Conservation (phyloP, 208 protist genomes). For the Acanthamoeba healyi region DNA sequence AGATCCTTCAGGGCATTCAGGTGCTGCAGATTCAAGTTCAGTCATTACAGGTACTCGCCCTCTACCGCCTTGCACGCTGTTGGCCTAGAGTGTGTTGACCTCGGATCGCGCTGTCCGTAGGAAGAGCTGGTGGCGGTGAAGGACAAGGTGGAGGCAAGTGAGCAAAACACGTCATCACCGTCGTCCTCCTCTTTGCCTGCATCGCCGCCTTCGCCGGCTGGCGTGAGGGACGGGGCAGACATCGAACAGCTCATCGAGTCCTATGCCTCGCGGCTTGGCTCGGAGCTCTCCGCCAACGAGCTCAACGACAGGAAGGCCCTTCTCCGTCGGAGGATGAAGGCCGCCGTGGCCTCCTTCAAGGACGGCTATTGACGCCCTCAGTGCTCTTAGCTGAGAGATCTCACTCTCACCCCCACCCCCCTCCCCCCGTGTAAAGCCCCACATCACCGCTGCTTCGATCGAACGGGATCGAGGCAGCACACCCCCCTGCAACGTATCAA, state of each 20-base stretch:
- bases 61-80: neutral
- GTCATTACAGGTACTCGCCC: neutral
- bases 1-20: neutral
- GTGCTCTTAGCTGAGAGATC: no score
- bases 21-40: neutral
- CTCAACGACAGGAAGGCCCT: slow-evolving; percentile 8
- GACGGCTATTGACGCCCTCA: neutral
- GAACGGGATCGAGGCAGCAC: neutral
- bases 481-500: no score
- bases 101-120: neutral
- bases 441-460: neutral
- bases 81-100: no score
- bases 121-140: neutral
- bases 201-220: no score
- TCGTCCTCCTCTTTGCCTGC: neutral
- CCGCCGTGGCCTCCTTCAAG: slow-evolving; percentile 28
- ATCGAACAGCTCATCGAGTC: neutral
- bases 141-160: neutral
- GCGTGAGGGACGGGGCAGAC: neutral
- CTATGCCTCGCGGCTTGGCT: neutral
- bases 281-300: neutral
- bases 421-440: neutral
- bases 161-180: neutral
- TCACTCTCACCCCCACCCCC: neutral
- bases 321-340: neutral